phyloP scores from a whole-genome alignment of 2,329 filamentous ascomycete genomes.

The Fonsecaea nubica region DNA sequence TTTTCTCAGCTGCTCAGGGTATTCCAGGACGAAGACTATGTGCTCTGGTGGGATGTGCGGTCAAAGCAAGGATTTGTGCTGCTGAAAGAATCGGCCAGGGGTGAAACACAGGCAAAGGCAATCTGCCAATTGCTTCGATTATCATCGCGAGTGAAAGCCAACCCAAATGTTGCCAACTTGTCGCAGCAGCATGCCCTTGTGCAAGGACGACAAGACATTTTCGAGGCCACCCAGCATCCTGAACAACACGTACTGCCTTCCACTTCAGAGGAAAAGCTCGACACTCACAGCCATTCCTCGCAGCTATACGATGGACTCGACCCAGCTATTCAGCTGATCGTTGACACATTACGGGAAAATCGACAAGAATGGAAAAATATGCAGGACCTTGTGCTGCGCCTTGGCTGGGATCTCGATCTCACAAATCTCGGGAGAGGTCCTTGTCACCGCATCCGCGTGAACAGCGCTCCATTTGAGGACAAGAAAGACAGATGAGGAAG shows the following conservation, averaged over 20 bases:
- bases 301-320: background rate
- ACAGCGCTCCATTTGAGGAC: slow-evolving; percentile 9
- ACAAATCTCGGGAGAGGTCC: slow-evolving; percentile 34
- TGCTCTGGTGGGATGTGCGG: slow-evolving; percentile 63
- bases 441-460: slow-evolving; percentile 24
- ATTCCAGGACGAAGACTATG: slow-evolving; percentile 62
- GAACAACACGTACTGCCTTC: background rate
- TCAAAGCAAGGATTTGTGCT: slow-evolving; percentile 62
- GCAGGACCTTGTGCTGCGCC: slow-evolving; percentile 22
- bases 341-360: slow-evolving; percentile 28
- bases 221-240: background rate
- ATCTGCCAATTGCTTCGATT: slow-evolving; percentile 63
- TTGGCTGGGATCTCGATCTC: slow-evolving; percentile 36
- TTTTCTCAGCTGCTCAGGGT: slow-evolving; percentile 47
- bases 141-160: background rate
- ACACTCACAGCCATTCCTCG: slow-evolving; percentile 3
- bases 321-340: slow-evolving; percentile 10
- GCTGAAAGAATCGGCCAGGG: slow-evolving; percentile 64
- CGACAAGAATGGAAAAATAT: slow-evolving; percentile 26
- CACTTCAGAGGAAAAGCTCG: background rate
- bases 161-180: background rate
- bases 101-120: slow-evolving; percentile 62
- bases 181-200: background rate
- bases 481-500: slow-evolving; percentile 33
- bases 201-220: background rate